phyloP scores from a whole-genome alignment of 139 green algal genomes.

The Astrephomene gubernaculifera region DNA sequence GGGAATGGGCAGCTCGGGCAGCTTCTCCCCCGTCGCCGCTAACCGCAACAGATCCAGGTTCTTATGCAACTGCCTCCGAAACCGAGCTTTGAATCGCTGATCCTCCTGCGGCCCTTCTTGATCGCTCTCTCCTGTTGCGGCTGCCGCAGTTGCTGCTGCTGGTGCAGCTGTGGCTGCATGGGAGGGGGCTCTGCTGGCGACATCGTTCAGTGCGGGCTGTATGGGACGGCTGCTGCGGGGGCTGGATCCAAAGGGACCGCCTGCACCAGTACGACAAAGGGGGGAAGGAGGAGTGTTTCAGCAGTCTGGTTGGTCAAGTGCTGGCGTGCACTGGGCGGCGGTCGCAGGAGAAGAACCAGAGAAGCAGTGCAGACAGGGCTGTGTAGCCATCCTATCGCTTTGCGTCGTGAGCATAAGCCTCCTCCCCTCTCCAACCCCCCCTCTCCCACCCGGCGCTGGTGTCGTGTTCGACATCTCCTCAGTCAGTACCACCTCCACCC shows the following conservation, averaged over 20 bases:
- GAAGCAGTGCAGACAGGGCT: too few species aligned
- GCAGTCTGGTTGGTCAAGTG: too few species aligned
- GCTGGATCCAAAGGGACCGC: background rate
- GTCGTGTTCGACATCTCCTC: too few species aligned
- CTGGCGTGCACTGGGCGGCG: too few species aligned
- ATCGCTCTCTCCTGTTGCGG: background rate
- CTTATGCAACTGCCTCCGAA: background rate
- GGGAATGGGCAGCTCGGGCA: slow-evolving; percentile 16
- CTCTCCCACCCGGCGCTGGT: background rate
- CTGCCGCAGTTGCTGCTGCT: background rate
- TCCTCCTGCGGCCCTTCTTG: too few species aligned
- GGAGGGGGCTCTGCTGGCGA: background rate
- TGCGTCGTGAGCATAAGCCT: background rate
- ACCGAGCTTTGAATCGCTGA: background rate
- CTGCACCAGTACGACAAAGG: too few species aligned
- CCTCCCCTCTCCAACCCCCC: background rate
- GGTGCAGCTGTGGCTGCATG: background rate
- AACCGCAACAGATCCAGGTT: background rate
- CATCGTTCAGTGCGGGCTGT: background rate
- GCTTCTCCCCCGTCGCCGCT: background rate
- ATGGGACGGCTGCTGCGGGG: background rate
- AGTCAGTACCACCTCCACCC: slow-evolving; percentile 21
- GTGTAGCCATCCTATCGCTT: too few species aligned
- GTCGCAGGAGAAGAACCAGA: too few species aligned
- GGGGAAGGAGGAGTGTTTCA: too few species aligned